Conservation (phyloP, 1,284 basidiomycete species). For the Ganoderma resinaceum region DNA sequence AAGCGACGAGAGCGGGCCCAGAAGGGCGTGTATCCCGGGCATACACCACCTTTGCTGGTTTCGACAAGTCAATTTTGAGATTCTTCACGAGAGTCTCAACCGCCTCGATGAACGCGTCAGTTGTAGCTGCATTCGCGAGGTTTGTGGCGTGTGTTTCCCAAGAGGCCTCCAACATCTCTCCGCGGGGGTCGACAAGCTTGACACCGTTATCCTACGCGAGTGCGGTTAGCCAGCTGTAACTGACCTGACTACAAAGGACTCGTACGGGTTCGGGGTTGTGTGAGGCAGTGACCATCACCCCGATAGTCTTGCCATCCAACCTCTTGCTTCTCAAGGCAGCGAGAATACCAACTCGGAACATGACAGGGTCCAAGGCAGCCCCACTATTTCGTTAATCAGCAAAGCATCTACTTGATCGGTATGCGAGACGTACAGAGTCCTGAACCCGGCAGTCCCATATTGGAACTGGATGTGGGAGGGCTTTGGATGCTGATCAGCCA, state of each 20-base stretch:
- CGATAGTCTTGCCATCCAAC: conserved; percentile 89
- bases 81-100: conserved; percentile 72
- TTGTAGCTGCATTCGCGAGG: conserved; percentile 87
- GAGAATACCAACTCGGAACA: conserved; percentile 93
- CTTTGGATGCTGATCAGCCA: conserved; percentile 69
- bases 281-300: conserved; percentile 99
- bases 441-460: conserved; percentile 97
- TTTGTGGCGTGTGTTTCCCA: conserved; percentile 94
- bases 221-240: conserved; percentile 6
- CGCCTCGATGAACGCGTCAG: conserved; percentile 74
- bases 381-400: conserved; percentile 57
- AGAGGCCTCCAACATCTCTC: conserved; percentile 98
- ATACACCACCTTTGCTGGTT: conserved; percentile 87
- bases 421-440: conserved; percentile 77
- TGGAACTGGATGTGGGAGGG: conserved; percentile 71
- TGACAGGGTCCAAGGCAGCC: conserved; percentile 85
- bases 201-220: conserved; percentile 91
- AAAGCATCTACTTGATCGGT: conserved; percentile 2
- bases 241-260: conserved; percentile 10
- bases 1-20: conserved; percentile 81
- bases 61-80: conserved; percentile 80
- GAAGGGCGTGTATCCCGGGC: conserved; percentile 95
- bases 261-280: conserved; percentile 95
- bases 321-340: conserved; percentile 92
- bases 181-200: conserved; percentile 96